These are phyloP conservation scores for Klebsormidium nitens DNA, from an alignment of 139 green algal genomes.

Conservation along the genomic window DNA sequence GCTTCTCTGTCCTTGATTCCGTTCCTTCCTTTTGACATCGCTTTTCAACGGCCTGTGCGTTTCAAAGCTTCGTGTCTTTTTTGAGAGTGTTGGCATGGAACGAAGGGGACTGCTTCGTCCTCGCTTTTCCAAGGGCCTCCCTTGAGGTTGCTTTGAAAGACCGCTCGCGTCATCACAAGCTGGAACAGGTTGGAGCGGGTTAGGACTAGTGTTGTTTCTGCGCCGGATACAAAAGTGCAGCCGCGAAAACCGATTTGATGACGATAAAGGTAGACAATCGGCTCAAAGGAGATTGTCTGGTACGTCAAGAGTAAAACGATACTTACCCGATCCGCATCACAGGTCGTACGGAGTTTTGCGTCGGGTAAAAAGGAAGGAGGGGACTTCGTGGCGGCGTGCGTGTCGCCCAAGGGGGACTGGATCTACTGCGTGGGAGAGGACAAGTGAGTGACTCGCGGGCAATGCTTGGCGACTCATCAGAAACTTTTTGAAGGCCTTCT, in stretches of 20 bases:
- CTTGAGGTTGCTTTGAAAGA: no score
- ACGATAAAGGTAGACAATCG: no score
- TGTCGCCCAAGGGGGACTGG: constrained; percentile 80
- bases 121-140: constrained; percentile 8
- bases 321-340: not conserved
- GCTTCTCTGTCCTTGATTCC: not conserved
- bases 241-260: no score
- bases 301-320: no score
- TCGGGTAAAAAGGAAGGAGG: constrained; percentile 64
- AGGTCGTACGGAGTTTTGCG: constrained; percentile 35
- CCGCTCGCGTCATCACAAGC: no score
- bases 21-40: not conserved
- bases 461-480: no score
- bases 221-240: no score
- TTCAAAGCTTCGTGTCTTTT: not conserved
- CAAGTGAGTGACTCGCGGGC: constrained; percentile 20
- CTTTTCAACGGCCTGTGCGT: not conserved
- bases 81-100: no score
- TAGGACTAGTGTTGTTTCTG: no score
- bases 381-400: constrained; percentile 64
- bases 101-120: not conserved
- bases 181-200: no score
- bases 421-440: constrained; percentile 86
- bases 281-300: no score
- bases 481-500: not conserved